Percentiles rank a stretch among this genome's conserved stretches.
Evolutionary conservation across 2,329 filamentous ascomycete genomes (phyloP).

Genomic region (Salinomyces thailandicus): DNA sequence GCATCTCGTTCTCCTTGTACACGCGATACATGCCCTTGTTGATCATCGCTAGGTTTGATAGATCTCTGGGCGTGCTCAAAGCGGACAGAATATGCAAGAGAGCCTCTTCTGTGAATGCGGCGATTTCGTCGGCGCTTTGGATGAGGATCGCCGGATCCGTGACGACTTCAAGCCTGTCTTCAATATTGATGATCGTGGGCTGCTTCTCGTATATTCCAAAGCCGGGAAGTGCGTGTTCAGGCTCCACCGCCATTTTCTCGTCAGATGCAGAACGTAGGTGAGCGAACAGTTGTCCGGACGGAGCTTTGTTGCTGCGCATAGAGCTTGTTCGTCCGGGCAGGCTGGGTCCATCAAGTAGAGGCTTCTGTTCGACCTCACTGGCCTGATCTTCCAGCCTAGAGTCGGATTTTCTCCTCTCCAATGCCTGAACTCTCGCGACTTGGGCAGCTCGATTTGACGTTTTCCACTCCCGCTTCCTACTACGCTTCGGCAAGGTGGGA

Average conservation of each 20-base stretch:
- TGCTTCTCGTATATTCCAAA: background rate
- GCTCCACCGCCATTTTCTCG: background rate
- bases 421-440: background rate
- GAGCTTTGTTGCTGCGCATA: too few relatives aligned
- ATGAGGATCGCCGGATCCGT: constrained; percentile 3
- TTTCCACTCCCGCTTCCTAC: constrained; percentile 31
- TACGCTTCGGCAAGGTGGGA: constrained; percentile 32
- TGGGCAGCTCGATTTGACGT: background rate
- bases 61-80: constrained; percentile 42
- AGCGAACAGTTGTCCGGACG: too few relatives aligned
- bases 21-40: constrained; percentile 48
- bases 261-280: too few relatives aligned
- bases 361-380: background rate
- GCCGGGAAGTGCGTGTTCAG: background rate
- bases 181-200: constrained; percentile 4
- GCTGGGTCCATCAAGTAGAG: background rate
- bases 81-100: constrained; percentile 42
- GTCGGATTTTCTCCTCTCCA: too few relatives aligned
- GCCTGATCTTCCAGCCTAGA: too few relatives aligned
- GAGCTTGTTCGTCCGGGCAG: background rate
- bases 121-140: constrained; percentile 1
- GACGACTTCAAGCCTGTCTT: constrained; percentile 12
- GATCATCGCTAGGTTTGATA: constrained; percentile 45
- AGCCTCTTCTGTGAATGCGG: constrained; percentile 35
- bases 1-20: constrained; percentile 47